Evolutionary conservation across 2,329 filamentous ascomycete species (phyloP).

Genomic region (Chrysoporthe puriensis): DNA sequence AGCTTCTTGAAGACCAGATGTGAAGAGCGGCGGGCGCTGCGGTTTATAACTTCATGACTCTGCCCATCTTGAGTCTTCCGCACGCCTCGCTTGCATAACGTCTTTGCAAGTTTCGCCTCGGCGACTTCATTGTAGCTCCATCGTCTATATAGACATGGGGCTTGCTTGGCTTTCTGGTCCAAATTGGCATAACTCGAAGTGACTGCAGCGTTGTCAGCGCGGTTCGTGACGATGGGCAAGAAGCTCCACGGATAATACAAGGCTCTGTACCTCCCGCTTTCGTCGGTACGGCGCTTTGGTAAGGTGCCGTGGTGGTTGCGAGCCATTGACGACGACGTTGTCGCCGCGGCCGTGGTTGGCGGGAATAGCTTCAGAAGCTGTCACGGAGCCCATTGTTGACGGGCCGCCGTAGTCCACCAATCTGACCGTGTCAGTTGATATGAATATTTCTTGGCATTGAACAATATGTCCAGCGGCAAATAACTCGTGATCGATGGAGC

Average conservation of each 20-base stretch:
- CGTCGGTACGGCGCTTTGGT: background rate
- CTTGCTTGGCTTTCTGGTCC: background rate
- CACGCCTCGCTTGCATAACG: background rate
- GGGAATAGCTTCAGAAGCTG: slow-evolving; percentile 7
- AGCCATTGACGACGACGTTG: background rate
- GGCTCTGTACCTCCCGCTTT: slow-evolving; percentile 3
- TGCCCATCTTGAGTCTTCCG: background rate
- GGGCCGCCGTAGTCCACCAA: slow-evolving; percentile 13
- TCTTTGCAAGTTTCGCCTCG: slow-evolving; percentile 1
- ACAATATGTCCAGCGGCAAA: background rate
- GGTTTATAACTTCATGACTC: background rate
- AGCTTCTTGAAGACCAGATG: background rate
- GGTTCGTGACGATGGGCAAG: background rate
- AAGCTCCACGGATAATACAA: slow-evolving; percentile 8
- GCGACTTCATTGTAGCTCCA: background rate
- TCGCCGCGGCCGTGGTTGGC: slow-evolving; percentile 10
- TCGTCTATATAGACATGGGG: background rate
- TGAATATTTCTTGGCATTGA: background rate
- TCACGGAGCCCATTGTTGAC: background rate
- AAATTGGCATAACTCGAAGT: background rate
- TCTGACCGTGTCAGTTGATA: slow-evolving; percentile 2
- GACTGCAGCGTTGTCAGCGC: background rate
- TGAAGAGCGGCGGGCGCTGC: background rate
- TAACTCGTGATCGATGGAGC: background rate
- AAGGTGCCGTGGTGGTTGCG: background rate